Evolutionary conservation across 2,329 filamentous ascomycete genomes (phyloP), one percentile per base, ranked within the genome.

Genomic region (Aspergillus sp.): DNA sequence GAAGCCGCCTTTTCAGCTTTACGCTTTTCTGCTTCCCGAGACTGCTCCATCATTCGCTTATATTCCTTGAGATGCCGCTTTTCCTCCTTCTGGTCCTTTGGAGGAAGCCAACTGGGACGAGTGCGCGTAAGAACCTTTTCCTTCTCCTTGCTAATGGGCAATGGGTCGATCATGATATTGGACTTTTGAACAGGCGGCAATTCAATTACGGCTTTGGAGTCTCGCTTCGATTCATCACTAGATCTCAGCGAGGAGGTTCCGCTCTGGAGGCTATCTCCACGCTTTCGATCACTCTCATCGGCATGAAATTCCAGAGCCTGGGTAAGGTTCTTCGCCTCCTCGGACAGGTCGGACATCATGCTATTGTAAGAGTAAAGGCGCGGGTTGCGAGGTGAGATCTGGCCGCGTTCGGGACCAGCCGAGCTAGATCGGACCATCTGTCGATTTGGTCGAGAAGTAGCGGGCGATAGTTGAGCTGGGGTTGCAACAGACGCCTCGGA

Each of bases 31-130:
- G 65, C 78, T 75, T 86, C 84, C 41, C 82, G 78, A 27, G 84
- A 82, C 45, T 81, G 76, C n/a, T 81, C 81, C 83, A 87, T 85
- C 84, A 88, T 88, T 65, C 78, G 79, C 73, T 87, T 83, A 68
- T 86, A 88, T 66, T 88, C 82, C 69, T 85, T 92, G 64, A 99
- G 72, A 74, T 99, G 95, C 64, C 88, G 88, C 71, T 86, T 90
- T 77, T 99, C 95, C 74, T 99, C 95, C 54, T 89, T 89, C 2
- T 91, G 93, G 64, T 95, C 87, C 75, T 84, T 86, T 8, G 85
- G 85, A 19, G 85, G 87, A 53, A 86, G 78, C 87, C 82, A 89
- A 48, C 82, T 88, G 37, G 82, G 93, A 77, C 75, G 88, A 75
- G 68, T 93, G 77, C 75, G 87, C 80, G 79, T 83, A 20, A 88